Percentiles rank a stretch among this genome's conserved stretches.
Evolutionary conservation across 2,329 filamentous ascomycete genomes (phyloP).

Genomic region (Colletotrichum nymphaeae): DNA sequence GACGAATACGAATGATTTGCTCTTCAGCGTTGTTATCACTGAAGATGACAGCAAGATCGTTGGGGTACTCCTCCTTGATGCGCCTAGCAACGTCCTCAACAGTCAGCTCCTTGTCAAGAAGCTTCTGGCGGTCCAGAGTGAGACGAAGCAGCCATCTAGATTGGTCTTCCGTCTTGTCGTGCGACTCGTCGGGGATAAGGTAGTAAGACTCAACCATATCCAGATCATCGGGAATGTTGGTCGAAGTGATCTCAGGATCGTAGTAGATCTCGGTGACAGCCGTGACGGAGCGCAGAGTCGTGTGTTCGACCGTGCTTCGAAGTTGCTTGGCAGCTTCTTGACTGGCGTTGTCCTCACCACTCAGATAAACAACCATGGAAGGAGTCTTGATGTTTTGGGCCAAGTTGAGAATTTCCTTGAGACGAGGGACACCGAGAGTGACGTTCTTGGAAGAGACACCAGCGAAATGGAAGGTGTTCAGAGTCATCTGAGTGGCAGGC

Average conservation of each 20-base stretch:
- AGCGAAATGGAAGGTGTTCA: slow-evolving; percentile 99
- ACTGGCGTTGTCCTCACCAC: slow-evolving; percentile 67
- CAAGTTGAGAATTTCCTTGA: slow-evolving; percentile 99
- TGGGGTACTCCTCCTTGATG: slow-evolving; percentile 89
- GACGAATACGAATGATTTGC: slow-evolving; percentile 92
- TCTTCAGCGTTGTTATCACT: slow-evolving; percentile 98
- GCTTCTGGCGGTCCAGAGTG: slow-evolving; percentile 90
- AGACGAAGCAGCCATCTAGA: slow-evolving; percentile 97
- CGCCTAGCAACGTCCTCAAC: slow-evolving; percentile 91
- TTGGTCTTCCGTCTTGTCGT: slow-evolving; percentile 74
- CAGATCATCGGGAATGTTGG: slow-evolving; percentile 85
- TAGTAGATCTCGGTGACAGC: slow-evolving; percentile 97
- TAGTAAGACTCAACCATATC: slow-evolving; percentile 99
- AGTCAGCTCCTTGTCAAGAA: slow-evolving; percentile 92
- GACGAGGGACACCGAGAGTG: slow-evolving; percentile 96
- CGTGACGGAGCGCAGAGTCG: slow-evolving; percentile 90
- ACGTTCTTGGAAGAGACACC: slow-evolving; percentile 99
- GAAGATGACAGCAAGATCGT: slow-evolving; percentile 91
- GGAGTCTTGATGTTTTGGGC: slow-evolving; percentile 99
- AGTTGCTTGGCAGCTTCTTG: slow-evolving; percentile 87
- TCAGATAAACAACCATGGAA: slow-evolving; percentile 91
- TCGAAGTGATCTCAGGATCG: slow-evolving; percentile 88
- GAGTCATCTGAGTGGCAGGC: slow-evolving; percentile 98
- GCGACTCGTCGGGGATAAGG: slow-evolving; percentile 85
- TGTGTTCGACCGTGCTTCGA: slow-evolving; percentile 93